Evolutionary conservation across 495 filamentous ascomycete species (phyloP), one percentile per base, ranked within the genome.

Genomic region (Tuber calosporum): DNA sequence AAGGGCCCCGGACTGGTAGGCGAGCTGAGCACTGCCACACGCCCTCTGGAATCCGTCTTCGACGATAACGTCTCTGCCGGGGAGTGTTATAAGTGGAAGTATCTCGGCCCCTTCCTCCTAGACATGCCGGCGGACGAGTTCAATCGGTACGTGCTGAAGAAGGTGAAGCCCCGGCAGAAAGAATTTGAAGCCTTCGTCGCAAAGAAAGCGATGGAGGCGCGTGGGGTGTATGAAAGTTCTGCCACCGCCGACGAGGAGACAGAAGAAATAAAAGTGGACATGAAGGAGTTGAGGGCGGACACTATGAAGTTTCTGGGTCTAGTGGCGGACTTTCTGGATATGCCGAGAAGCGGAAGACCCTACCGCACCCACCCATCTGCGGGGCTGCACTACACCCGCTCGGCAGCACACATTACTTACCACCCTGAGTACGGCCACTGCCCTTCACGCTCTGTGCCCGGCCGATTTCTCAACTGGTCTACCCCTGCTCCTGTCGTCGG

Each of bases 361-460:
- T 87, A 87, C 13, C 39, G 69, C 71, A 98, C 94, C 13, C 95
- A 99, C 83, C 95, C 96, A 1, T 95, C 93, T 2, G 96, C 90
- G 3, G 95, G 95, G 74, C 84, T 98, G 26, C 91, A 92, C 48
- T 97, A 98, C 83, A 85, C 90, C 40, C 89, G 93, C 72, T 90
- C 92, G 22, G 82, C 86, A 43, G 85, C 89, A 36, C 86, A 89
- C 80, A 81, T 91, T 66, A 85, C 88, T 69, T 96, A 97, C 82
- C 93, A 97, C 80, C 90, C 95, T 0, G 73, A 88, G n/a, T 89
- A 90, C 78, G 95, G 95, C 4, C 94, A 93, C 11, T 91, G 92
- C 80, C 83, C 84, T 20, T 86, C 87, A 73, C 77, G 88, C 13
- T 87, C 92, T 0, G 86, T 95, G 4, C 83, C 88, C 80, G 91